Evolutionary conservation across 345 rosid species (phyloP).

Genomic region (Arabidopsis thaliana): TAIR10.1 NC_003074.8:8404501-8405000

Average conservation of each 20-base stretch:
- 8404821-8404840: slow-evolving; percentile 21
- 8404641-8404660: slow-evolving; percentile 61
- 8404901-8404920: background rate
- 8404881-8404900: background rate
- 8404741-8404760: background rate
- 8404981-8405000: background rate
- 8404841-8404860: background rate
- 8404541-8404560: slow-evolving; percentile 64
- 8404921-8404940: background rate
- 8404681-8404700: slow-evolving; percentile 45
- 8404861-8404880: background rate
- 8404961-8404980: background rate
- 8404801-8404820: slow-evolving; percentile 52
- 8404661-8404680: slow-evolving; percentile 46
- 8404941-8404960: background rate
- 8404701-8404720: slow-evolving; percentile 37
- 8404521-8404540: slow-evolving; percentile 51
- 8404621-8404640: slow-evolving; percentile 51
- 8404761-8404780: slow-evolving; percentile 31
- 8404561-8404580: slow-evolving; percentile 73
- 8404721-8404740: slow-evolving; percentile 13
- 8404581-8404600: slow-evolving; percentile 69
- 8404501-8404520: slow-evolving; percentile 40
- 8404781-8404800: background rate
- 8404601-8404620: slow-evolving; percentile 8